Evolutionary conservation across 768 basidiomycete species (phyloP).

Genomic region (Lyophyllum decastes): DNA sequence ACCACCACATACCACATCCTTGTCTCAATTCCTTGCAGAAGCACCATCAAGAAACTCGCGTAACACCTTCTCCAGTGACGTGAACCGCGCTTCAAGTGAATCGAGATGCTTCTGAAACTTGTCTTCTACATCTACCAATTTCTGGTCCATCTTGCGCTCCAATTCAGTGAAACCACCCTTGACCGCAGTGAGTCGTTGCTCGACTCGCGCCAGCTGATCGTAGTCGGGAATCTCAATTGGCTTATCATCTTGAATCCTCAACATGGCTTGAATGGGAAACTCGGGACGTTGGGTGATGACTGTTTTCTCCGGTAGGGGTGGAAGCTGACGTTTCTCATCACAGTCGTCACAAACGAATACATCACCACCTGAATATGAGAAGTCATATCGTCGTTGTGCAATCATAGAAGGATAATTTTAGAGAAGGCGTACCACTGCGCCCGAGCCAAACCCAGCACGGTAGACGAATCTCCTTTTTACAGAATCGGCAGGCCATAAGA

Average conservation of each 20-base stretch:
- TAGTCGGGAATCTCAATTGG: background rate
- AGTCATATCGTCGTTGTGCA: no score
- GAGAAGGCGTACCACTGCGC: background rate
- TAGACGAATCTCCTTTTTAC: background rate
- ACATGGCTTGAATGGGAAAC: background rate
- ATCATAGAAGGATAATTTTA: background rate
- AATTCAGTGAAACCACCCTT: background rate
- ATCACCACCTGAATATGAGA: background rate
- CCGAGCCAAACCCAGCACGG: conserved; percentile 3
- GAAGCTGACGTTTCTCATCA: background rate
- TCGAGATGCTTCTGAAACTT: background rate
- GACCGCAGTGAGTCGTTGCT: background rate
- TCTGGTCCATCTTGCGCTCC: background rate
- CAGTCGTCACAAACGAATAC: conserved; percentile 3
- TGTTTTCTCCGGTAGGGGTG: background rate
- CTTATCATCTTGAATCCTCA: background rate
- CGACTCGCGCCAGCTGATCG: background rate
- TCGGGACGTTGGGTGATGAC: background rate
- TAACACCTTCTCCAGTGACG: background rate
- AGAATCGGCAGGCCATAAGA: background rate
- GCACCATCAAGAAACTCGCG: background rate
- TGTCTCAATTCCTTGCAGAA: no score
- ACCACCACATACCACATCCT: no score
- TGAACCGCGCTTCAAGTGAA: background rate
- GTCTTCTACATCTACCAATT: background rate